Conservation (phyloP, 768 basidiomycete genomes). For the Trametes cubensis region DNA sequence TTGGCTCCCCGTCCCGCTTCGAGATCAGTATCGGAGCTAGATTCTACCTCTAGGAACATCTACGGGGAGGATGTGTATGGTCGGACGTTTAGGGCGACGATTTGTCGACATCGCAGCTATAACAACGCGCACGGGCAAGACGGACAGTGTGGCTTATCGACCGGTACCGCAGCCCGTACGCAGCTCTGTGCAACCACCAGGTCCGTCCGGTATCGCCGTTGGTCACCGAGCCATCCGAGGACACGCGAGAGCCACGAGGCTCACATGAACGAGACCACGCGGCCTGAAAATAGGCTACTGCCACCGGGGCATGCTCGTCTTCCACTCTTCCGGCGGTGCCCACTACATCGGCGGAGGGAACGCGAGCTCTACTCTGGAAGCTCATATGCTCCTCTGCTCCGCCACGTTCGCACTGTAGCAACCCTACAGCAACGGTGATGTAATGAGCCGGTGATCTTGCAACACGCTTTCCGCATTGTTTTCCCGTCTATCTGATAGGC, state of each 20-base stretch:
- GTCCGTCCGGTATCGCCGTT: slow-evolving; percentile 18
- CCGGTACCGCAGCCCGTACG: not conserved
- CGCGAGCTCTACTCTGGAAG: slow-evolving; percentile 18
- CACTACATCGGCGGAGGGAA: slow-evolving; percentile 21
- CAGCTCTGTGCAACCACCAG: not conserved
- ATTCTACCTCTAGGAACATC: slow-evolving; percentile 2
- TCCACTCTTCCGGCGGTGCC: slow-evolving; percentile 14
- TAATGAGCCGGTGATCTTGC: slow-evolving; percentile 22
- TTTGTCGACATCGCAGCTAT: not conserved
- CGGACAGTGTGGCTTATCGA: not conserved
- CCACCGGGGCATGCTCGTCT: slow-evolving; percentile 12
- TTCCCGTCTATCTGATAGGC: slow-evolving; percentile 22
- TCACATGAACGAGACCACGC: slow-evolving; percentile 15
- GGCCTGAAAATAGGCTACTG: slow-evolving; percentile 18
- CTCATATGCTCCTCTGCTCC: slow-evolving; percentile 11
- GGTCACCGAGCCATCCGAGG: slow-evolving; percentile 15
- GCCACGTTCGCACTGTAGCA: slow-evolving; percentile 20
- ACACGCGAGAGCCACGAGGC: slow-evolving; percentile 26
- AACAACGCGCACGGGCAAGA: not conserved
- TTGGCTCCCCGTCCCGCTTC: slow-evolving; percentile 13
- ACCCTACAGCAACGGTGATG: slow-evolving; percentile 20
- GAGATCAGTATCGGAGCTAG: slow-evolving; percentile 4
- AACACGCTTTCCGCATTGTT: slow-evolving; percentile 16
- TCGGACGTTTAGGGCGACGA: no score
- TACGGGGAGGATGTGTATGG: not conserved